Conservation (phyloP, 805 yeast species). For the Ogataea nitratoaversa region DNA sequence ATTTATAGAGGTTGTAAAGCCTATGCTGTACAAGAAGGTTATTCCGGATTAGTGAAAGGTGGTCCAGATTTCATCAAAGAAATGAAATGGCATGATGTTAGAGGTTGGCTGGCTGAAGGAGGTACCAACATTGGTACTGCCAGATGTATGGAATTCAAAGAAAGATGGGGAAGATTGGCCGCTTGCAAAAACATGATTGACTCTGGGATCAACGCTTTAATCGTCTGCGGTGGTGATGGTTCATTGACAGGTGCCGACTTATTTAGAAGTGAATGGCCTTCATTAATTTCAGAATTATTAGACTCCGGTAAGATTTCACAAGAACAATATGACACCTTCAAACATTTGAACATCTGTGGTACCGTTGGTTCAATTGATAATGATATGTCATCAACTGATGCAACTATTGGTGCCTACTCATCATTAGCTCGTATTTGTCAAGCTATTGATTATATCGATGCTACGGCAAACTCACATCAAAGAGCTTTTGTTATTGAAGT, state of each 20-base stretch:
- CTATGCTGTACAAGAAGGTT: constrained; percentile 69
- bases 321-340: constrained; percentile 43
- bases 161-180: constrained; percentile 57
- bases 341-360: constrained; percentile 65
- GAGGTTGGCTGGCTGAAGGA: constrained; percentile 66
- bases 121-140: constrained; percentile 83
- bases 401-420: constrained; percentile 80
- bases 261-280: constrained; percentile 75
- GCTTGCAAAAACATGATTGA: constrained; percentile 64
- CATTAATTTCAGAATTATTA: constrained; percentile 55
- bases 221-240: constrained; percentile 84
- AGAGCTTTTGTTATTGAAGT: constrained; percentile 83
- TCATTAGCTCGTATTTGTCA: constrained; percentile 70
- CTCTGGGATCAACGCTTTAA: constrained; percentile 71
- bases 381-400: constrained; percentile 81
- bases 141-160: constrained; percentile 62
- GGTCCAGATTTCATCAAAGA: constrained; percentile 51
- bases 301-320: constrained; percentile 40
- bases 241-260: constrained; percentile 79
- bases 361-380: constrained; percentile 81
- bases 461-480: constrained; percentile 79
- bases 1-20: constrained; percentile 61
- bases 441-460: constrained; percentile 76
- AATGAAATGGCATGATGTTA: constrained; percentile 70
- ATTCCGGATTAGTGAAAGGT: constrained; percentile 67